Base-by-base conservation (phyloP, 2,329 filamentous ascomycete species). In the Macrophomina tecta region DNA sequence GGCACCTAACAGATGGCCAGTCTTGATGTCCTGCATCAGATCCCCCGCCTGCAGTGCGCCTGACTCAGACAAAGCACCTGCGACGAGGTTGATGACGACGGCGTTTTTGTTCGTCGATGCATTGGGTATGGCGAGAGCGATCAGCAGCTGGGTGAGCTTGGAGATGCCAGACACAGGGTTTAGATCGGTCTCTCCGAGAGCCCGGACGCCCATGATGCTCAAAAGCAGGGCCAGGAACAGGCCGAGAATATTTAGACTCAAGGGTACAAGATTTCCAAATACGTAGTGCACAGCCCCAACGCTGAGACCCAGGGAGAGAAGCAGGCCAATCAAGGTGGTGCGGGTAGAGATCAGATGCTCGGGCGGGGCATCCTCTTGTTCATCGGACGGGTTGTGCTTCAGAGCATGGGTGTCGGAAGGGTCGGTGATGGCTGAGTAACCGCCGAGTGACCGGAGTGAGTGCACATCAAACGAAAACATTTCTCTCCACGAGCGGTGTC, bases 161-260 rank as follows among this genome's bases (percentile, higher is more conserved):
- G 91, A 94, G 78, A 98, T 99, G 40, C 95, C 95, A 1, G 92
- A 97, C 2, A 98, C 95, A 0, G 95, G 95, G 75, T 98, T 98
- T 9, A 99, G 84, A 73, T 99, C 95, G 5, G 95, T 98, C 82
- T 98, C 88, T 49, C 89, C 88, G 0, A 89, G 80, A 0, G 88
- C 87, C 48, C 87, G 85, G 2, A 90, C 87, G 52, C 86, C 87
- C 87, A 90, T 89, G 66, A 89, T 82, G 45, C 84, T 86, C 11
- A 89, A 81, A 8, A 89, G 74, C 6, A 95, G 90, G 66, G 91
- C 92, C 18, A 95, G 85, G 1, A 94, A 72, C 30, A 99, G 87
- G 0, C 95, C 93, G 77, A 98, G 90, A 34, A 96, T 77, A 6
- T 97, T 94, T 2, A 96, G 91, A 12, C 90, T 85, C 64, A 94